Conservation (phyloP, 306 rosid species). For the Trifolium fragiferum region DNA sequence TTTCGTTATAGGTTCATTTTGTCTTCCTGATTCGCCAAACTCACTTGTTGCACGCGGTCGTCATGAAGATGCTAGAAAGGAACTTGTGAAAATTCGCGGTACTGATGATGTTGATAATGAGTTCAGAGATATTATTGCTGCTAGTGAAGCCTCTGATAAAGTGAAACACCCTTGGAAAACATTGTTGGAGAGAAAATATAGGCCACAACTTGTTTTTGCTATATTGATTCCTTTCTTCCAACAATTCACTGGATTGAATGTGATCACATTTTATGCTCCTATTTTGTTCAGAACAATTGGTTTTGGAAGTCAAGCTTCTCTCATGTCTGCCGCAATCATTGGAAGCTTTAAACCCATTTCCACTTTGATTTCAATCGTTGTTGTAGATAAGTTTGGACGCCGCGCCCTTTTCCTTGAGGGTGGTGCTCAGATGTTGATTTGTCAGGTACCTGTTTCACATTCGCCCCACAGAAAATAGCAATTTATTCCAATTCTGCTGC, state of each 20-base stretch:
- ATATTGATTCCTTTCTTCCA: no score
- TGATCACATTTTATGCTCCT: slow-evolving; percentile 82
- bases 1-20: slow-evolving; percentile 58
- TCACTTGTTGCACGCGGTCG: slow-evolving; percentile 66
- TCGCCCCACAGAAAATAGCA: not conserved
- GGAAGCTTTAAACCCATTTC: slow-evolving; percentile 57
- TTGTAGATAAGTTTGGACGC: slow-evolving; percentile 73
- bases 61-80: slow-evolving; percentile 50
- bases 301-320: slow-evolving; percentile 66
- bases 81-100: slow-evolving; percentile 59
- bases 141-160: slow-evolving; percentile 56
- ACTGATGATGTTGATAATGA: slow-evolving; percentile 62
- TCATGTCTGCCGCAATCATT: slow-evolving; percentile 69
- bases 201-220: no score
- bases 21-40: slow-evolving; percentile 79
- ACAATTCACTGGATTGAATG: slow-evolving; percentile 82
- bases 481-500: not conserved
- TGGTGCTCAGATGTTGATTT: slow-evolving; percentile 72
- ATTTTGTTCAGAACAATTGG: slow-evolving; percentile 80
- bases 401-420: slow-evolving; percentile 75
- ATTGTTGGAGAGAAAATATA: slow-evolving; percentile 55
- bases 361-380: slow-evolving; percentile 52
- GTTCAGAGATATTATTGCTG: slow-evolving; percentile 58
- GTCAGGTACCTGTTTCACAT: slow-evolving; percentile 53
- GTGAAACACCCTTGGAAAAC: slow-evolving; percentile 67